Percentiles rank a stretch among this genome's conserved stretches.
Evolutionary conservation across 2,329 filamentous ascomycete genomes (phyloP).

Genomic region (Pseudopithomyces maydicus): DNA sequence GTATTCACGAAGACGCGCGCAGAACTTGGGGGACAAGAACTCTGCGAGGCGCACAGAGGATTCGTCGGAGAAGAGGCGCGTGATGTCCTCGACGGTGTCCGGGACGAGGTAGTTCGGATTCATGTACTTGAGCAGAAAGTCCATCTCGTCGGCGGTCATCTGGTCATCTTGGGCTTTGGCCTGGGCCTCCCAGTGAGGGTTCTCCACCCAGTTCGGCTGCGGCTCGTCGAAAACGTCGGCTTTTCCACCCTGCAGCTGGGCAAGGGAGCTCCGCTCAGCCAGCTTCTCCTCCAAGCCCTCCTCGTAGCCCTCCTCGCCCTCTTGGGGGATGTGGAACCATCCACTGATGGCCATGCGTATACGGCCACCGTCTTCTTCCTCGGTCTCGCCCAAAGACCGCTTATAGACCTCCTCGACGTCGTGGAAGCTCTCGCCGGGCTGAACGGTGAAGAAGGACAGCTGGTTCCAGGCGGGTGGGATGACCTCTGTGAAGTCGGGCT

Average conservation of each 20-base stretch:
- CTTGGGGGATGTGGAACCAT: slow-evolving; percentile 98
- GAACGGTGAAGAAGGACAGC: slow-evolving; percentile 95
- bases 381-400: slow-evolving; percentile 61
- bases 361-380: slow-evolving; percentile 71
- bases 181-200: slow-evolving; percentile 39
- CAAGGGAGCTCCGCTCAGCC: slow-evolving; percentile 86
- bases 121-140: slow-evolving; percentile 90
- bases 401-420: slow-evolving; percentile 98
- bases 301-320: slow-evolving; percentile 90
- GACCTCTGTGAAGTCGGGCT: slow-evolving; percentile 75
- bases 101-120: slow-evolving; percentile 89
- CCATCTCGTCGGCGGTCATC: slow-evolving; percentile 79
- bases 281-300: slow-evolving; percentile 86
- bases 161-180: slow-evolving; percentile 55
- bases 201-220: slow-evolving; percentile 61
- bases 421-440: slow-evolving; percentile 98
- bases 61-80: slow-evolving; percentile 78
- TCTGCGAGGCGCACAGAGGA: slow-evolving; percentile 82
- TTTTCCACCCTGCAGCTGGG: slow-evolving; percentile 84
- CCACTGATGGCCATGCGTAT: slow-evolving; percentile 98
- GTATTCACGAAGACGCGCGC: slow-evolving; percentile 70
- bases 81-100: slow-evolving; percentile 83
- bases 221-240: slow-evolving; percentile 88
- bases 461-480: slow-evolving; percentile 98
- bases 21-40: slow-evolving; percentile 80